Percentiles rank a stretch among this genome's conserved stretches.
Conservation (phyloP, 805 yeast genomes). For the Schwanniomyces pseudopolymorphus region DNA sequence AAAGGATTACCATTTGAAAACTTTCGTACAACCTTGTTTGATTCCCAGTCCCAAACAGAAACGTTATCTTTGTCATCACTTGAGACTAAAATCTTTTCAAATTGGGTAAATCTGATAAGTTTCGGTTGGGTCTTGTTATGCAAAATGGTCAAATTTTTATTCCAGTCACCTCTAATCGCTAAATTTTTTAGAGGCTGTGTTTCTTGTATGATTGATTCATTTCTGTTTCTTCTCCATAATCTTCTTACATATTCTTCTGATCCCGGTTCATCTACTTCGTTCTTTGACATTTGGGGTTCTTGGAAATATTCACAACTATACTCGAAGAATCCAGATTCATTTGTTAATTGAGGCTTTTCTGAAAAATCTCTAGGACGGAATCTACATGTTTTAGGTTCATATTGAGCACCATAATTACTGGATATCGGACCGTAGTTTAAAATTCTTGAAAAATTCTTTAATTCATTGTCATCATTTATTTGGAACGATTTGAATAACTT, state of each 20-base stretch:
- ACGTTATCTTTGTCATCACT: constrained; percentile 84
- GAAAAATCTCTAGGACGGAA: constrained; percentile 39
- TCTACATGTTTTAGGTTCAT: constrained; percentile 58
- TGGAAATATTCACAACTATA: constrained; percentile 89
- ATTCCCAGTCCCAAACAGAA: constrained; percentile 86
- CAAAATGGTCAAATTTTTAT: constrained; percentile 53
- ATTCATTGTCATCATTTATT: constrained; percentile 41
- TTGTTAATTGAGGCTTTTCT: constrained; percentile 47
- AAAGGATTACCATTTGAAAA: constrained; percentile 83
- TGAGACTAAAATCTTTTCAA: constrained; percentile 78
- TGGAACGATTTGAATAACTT: constrained; percentile 37
- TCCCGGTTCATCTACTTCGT: constrained; percentile 89
- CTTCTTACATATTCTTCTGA: constrained; percentile 79
- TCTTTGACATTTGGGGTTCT: constrained; percentile 88
- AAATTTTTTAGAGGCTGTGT: constrained; percentile 88
- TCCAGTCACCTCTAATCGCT: constrained; percentile 87
- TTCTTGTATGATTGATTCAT: constrained; percentile 79
- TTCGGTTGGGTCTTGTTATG: constrained; percentile 81
- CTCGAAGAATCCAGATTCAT: constrained; percentile 64
- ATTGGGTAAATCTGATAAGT: constrained; percentile 79
- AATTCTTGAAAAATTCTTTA: constrained; percentile 36
- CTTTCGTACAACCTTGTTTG: constrained; percentile 53
- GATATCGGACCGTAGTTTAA: constrained; percentile 36
- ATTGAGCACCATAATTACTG: constrained; percentile 41
- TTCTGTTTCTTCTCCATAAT: constrained; percentile 86